Conservation (phyloP, 768 basidiomycete genomes). For the Kwoniella sp. region DNA sequence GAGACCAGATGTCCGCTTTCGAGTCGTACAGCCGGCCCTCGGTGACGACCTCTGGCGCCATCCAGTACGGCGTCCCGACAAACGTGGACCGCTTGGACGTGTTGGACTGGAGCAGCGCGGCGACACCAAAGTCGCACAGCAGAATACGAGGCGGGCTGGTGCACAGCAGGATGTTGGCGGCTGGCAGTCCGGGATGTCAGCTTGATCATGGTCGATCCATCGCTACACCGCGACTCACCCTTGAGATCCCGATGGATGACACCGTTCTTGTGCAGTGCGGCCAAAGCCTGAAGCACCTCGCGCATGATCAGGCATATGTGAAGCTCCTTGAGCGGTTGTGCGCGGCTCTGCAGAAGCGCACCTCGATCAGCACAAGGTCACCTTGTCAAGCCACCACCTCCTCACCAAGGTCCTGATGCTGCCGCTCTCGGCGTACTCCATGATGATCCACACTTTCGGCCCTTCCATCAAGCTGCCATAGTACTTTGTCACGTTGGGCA, state of each 20-base stretch:
- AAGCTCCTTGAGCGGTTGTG: constrained; percentile 75
- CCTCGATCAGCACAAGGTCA: neutral
- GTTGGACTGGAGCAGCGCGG: constrained; percentile 69
- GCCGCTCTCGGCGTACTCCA: constrained; percentile 95
- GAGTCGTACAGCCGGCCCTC: constrained; percentile 84
- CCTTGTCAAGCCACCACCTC: no score
- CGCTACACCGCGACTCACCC: constrained; percentile 47
- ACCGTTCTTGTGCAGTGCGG: constrained; percentile 84
- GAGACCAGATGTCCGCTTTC: constrained; percentile 97
- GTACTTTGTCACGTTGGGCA: constrained; percentile 85
- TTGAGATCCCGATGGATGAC: constrained; percentile 98
- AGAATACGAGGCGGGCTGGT: constrained; percentile 76
- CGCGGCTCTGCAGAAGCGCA: constrained; percentile 58
- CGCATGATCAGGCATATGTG: constrained; percentile 81
- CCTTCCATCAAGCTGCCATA: constrained; percentile 95
- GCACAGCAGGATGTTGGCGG: constrained; percentile 90
- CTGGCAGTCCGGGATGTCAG: constrained; percentile 43
- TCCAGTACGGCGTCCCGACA: constrained; percentile 98
- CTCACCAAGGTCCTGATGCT: constrained; percentile 74
- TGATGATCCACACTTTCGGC: constrained; percentile 95
- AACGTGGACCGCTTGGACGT: constrained; percentile 92
- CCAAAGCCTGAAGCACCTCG: constrained; percentile 80
- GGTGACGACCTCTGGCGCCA: constrained; percentile 97
- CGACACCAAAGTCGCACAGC: constrained; percentile 97
- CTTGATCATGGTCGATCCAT: no score